Evolutionary conservation across 768 basidiomycete genomes (phyloP).

Genomic region (Clitopilus hobsonii): DNA sequence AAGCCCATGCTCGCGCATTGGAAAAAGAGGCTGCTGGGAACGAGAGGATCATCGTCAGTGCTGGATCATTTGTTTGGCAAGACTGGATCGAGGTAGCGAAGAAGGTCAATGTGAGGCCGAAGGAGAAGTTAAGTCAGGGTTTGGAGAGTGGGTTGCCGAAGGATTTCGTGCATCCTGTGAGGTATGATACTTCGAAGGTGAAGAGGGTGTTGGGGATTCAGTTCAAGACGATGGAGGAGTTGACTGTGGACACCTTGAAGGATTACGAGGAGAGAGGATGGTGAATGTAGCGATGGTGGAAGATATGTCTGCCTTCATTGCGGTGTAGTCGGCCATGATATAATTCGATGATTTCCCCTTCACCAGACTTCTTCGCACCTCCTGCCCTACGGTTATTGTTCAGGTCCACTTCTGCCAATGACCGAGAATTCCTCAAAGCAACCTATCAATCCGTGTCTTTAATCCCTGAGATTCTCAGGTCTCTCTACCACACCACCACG

Average conservation of each 20-base stretch:
- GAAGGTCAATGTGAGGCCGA: too few relatives aligned
- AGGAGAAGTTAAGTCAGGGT: constrained; percentile 22
- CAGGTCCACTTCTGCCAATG: too few relatives aligned
- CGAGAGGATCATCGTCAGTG: constrained; percentile 44
- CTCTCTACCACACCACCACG: too few relatives aligned
- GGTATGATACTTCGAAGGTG: constrained; percentile 32
- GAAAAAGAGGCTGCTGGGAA: constrained; percentile 42
- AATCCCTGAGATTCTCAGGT: too few relatives aligned
- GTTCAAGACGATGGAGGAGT: constrained; percentile 34
- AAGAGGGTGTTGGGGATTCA: constrained; percentile 35
- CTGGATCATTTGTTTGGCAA: constrained; percentile 19
- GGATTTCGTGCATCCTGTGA: constrained; percentile 16
- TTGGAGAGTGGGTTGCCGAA: constrained; percentile 24
- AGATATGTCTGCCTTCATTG: not conserved
- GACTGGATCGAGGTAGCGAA: constrained; percentile 14
- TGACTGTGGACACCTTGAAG: constrained; percentile 32
- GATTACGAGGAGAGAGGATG: constrained; percentile 41
- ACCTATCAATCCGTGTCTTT: too few relatives aligned
- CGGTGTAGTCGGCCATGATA: too few relatives aligned
- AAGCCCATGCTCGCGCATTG: constrained; percentile 46
- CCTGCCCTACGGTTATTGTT: too few relatives aligned
- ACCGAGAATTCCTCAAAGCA: too few relatives aligned
- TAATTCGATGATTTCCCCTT: too few relatives aligned
- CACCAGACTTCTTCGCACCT: too few relatives aligned
- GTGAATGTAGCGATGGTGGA: too few relatives aligned